A percentile compares a stretch with the other conserved stretches of the same genome.
phyloP scores from a whole-genome alignment of 352 stramenopile species.

The Aphanomyces stellatus region DNA sequence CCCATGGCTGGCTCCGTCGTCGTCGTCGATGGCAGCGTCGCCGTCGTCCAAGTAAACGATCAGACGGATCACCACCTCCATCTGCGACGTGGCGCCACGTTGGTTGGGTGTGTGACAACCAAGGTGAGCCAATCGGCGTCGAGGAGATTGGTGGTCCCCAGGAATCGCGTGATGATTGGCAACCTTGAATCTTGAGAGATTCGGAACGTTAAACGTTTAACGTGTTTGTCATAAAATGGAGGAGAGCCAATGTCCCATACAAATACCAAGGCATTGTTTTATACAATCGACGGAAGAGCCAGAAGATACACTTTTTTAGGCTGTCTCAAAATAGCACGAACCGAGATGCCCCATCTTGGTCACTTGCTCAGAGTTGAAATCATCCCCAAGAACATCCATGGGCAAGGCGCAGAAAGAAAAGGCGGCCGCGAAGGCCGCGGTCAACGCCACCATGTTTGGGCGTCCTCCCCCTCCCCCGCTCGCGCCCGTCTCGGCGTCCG shows the following conservation, averaged over 20 bases:
- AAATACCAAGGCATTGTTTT: not conserved
- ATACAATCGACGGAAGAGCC: no score
- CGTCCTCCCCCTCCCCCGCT: slow-evolving; percentile 31
- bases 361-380: slow-evolving; percentile 9
- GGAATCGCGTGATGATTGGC: not conserved
- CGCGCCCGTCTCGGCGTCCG: slow-evolving; percentile 10
- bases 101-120: not conserved
- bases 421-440: slow-evolving; percentile 44
- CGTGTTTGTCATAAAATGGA: not conserved
- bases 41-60: no score
- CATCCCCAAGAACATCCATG: slow-evolving; percentile 25
- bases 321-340: no score
- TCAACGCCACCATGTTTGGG: slow-evolving; percentile 30
- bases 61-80: no score
- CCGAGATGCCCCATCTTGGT: no score
- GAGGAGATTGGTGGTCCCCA: not conserved
- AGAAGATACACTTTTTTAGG: no score
- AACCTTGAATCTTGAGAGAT: not conserved
- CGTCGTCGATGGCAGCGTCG: no score
- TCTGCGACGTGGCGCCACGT: no score
- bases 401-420: slow-evolving; percentile 60
- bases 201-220: not conserved
- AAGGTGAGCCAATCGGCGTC: not conserved
- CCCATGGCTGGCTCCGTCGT: no score
- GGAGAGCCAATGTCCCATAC: not conserved